phyloP scores from a whole-genome alignment of 805 yeast species.

The Wickerhamiella bombiphila region DNA sequence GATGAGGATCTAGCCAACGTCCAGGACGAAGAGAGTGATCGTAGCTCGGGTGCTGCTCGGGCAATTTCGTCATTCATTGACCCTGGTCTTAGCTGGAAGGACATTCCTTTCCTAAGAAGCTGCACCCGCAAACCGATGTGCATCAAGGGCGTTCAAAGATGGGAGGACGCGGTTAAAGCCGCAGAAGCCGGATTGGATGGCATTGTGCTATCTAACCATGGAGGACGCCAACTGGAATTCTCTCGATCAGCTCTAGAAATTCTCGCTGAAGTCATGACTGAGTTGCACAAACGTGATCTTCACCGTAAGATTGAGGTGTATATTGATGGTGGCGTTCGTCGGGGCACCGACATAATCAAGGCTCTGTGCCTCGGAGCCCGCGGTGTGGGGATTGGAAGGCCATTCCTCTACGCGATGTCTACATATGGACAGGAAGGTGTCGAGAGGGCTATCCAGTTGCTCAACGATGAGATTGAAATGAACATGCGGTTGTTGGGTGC shows the following conservation, averaged over 20 bases:
- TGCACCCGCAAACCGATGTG: constrained; percentile 26
- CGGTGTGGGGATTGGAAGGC: constrained; percentile 63
- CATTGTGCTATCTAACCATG: constrained; percentile 77
- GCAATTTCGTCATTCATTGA: constrained; percentile 81
- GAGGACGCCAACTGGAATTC: constrained; percentile 78
- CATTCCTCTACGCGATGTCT: constrained; percentile 64
- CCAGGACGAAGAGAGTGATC: constrained; percentile 34
- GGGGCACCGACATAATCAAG: constrained; percentile 65
- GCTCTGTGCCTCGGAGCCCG: constrained; percentile 66
- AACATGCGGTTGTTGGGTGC: constrained; percentile 73
- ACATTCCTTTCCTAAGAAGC: constrained; percentile 13
- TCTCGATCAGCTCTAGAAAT: constrained; percentile 61
- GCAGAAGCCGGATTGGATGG: constrained; percentile 59
- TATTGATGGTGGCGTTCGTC: constrained; percentile 63
- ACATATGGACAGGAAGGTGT: constrained; percentile 71
- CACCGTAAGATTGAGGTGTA: constrained; percentile 42
- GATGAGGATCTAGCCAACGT: constrained; percentile 36
- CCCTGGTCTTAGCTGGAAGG: constrained; percentile 29
- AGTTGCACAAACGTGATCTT: constrained; percentile 19
- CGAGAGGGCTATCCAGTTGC: constrained; percentile 43
- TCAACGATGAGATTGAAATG: constrained; percentile 59
- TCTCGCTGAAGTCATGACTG: constrained; percentile 55
- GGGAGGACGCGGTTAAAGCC: constrained; percentile 64
- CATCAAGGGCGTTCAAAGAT: constrained; percentile 73
- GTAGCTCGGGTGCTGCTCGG: constrained; percentile 69